These are phyloP conservation scores for Arthroderma sp. DNA, from an alignment of 2,329 filamentous ascomycete genomes.

Conservation along the genomic window DNA sequence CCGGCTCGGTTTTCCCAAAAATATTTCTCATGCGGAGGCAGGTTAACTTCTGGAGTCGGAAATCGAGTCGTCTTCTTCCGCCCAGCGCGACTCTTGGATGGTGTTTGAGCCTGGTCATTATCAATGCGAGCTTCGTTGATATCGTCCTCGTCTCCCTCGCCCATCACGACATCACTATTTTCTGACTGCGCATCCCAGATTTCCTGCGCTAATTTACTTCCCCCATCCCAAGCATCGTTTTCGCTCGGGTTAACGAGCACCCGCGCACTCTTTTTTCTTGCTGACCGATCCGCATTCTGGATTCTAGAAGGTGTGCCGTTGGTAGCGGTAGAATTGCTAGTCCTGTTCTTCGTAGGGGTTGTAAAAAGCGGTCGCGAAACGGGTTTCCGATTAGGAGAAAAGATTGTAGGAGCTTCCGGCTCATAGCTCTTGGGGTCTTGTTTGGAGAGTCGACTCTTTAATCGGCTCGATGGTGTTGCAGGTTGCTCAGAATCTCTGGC, in stretches of 20 bases:
- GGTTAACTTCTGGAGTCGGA: slow-evolving; percentile 64
- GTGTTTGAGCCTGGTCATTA: slow-evolving; percentile 13
- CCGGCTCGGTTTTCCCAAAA: slow-evolving; percentile 85
- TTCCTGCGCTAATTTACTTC: slow-evolving; percentile 53
- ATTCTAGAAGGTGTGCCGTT: slow-evolving; percentile 47
- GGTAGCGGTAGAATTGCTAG: neutral
- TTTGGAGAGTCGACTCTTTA: slow-evolving; percentile 18
- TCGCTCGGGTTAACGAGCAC: slow-evolving; percentile 65
- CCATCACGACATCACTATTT: slow-evolving; percentile 18
- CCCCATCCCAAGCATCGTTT: slow-evolving; percentile 48
- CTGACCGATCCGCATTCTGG: slow-evolving; percentile 69
- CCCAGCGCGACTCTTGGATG: slow-evolving; percentile 17
- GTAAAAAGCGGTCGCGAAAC: slow-evolving; percentile 27
- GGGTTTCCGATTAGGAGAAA: slow-evolving; percentile 25
- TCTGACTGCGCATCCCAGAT: slow-evolving; percentile 41
- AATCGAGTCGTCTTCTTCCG: slow-evolving; percentile 38
- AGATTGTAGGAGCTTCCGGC: slow-evolving; percentile 23
- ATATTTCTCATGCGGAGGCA: slow-evolving; percentile 81
- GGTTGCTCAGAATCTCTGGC: slow-evolving; percentile 4
- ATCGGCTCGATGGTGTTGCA: slow-evolving; percentile 14
- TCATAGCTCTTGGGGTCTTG: slow-evolving; percentile 15
- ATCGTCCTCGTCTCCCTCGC: slow-evolving; percentile 24
- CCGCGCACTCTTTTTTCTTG: slow-evolving; percentile 69
- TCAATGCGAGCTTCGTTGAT: slow-evolving; percentile 21
- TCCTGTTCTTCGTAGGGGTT: slow-evolving; percentile 25